Evolutionary conservation across 1,139 yeast species (phyloP).

Genomic region (Pichia kudriavzevii): DNA sequence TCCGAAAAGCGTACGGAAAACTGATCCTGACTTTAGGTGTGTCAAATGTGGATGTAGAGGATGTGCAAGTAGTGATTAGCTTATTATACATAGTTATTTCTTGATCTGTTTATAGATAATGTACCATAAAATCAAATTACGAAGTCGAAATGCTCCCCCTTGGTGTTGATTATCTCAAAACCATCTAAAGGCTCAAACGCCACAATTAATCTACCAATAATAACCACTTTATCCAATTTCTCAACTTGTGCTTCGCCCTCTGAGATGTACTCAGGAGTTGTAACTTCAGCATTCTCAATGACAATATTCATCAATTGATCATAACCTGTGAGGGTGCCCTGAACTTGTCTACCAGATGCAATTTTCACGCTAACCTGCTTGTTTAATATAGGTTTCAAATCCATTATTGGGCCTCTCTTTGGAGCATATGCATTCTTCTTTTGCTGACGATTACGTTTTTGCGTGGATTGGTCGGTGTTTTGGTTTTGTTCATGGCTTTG

Average conservation of each 20-base stretch:
- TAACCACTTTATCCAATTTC: conserved; percentile 44
- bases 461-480: conserved; percentile 6
- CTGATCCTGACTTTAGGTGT: conserved; percentile 46
- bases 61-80: conserved; percentile 74
- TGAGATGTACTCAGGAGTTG: conserved; percentile 17
- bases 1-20: conserved; percentile 81
- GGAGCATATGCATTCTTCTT: conserved; percentile 20
- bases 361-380: conserved; percentile 69
- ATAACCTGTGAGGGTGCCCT: conserved; percentile 77
- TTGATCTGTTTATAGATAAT: background rate
- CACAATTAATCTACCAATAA: conserved; percentile 76
- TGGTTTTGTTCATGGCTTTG: conserved; percentile 5
- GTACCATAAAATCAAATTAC: conserved; percentile 11
- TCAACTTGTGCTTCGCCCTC: conserved; percentile 49
- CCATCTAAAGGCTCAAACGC: conserved; percentile 85
- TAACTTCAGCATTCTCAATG: conserved; percentile 74
- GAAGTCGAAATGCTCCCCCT: conserved; percentile 8
- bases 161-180: conserved; percentile 54
- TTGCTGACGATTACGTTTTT: conserved; percentile 11
- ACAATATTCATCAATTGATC: conserved; percentile 93
- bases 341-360: conserved; percentile 78
- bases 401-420: conserved; percentile 67
- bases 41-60: conserved; percentile 87
- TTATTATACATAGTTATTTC: background rate
- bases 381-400: conserved; percentile 71